Conservation (phyloP, 179 eudicot genomes). For the Actinidia chinensis region DNA sequence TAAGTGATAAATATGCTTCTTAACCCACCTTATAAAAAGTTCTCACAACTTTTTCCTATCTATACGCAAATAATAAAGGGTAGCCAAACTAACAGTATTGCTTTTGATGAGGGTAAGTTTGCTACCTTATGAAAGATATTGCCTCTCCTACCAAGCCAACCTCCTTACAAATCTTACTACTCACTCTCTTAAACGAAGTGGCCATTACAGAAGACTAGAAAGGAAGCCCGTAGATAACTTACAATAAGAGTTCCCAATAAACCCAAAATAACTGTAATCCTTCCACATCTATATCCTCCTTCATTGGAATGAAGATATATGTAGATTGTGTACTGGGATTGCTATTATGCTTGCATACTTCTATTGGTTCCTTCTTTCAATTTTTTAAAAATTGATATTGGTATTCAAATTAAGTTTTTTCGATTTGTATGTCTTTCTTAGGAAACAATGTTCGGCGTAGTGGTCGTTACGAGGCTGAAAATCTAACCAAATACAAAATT, state of each 20-base stretch:
- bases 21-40: not conserved
- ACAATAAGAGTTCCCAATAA: not conserved
- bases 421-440: not conserved
- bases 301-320: not conserved
- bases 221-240: not conserved
- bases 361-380: not conserved
- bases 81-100: not conserved
- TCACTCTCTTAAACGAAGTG: not conserved
- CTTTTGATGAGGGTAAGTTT: not conserved
- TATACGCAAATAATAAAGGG: not conserved
- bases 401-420: not conserved
- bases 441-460: not conserved
- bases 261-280: not conserved
- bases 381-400: not conserved
- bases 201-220: not conserved
- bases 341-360: not conserved
- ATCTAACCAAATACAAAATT: not conserved
- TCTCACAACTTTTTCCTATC: not conserved
- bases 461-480: not conserved
- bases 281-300: not conserved
- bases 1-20: not conserved
- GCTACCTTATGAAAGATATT: not conserved
- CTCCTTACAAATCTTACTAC: not conserved
- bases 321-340: not conserved
- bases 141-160: not conserved